Conservation (phyloP, 2,329 filamentous ascomycete genomes). For the Chrysoporthe deuterocubensis region DNA sequence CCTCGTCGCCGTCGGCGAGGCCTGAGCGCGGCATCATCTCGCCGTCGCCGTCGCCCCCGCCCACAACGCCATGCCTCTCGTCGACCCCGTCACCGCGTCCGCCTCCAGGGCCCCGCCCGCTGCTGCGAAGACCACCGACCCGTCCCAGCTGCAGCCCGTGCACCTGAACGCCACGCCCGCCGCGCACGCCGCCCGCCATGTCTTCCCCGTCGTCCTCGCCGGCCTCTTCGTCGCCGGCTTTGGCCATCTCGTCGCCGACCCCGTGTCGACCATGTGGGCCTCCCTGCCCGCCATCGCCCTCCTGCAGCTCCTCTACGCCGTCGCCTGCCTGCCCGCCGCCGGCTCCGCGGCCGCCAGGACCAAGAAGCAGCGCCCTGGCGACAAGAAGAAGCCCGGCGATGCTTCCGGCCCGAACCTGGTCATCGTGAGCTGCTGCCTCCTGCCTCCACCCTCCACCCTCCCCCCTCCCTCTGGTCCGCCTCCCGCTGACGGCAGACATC, state of each 20-base stretch:
- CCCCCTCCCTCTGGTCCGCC: conserved; percentile 3
- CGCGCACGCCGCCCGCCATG: conserved; percentile 37
- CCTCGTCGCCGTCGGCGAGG: too few relatives aligned
- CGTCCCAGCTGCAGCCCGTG: conserved; percentile 31
- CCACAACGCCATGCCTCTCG: conserved; percentile 33
- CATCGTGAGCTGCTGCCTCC: conserved; percentile 46
- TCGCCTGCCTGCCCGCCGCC: conserved; percentile 67
- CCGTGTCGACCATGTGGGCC: conserved; percentile 36
- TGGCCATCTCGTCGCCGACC: conserved; percentile 37
- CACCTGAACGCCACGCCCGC: conserved; percentile 32
- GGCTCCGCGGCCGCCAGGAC: conserved; percentile 48
- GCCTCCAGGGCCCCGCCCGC: conserved; percentile 20
- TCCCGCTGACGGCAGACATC: neutral
- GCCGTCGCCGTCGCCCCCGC: too few relatives aligned
- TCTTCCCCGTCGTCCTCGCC: conserved; percentile 35
- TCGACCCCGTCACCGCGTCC: conserved; percentile 41
- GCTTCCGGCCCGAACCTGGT: conserved; percentile 48
- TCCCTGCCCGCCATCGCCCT: conserved; percentile 38
- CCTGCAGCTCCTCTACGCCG: conserved; percentile 54
- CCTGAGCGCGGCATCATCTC: too few relatives aligned
- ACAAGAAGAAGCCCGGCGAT: conserved; percentile 48
- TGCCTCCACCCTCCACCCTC: conserved; percentile 6
- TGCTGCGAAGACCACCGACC: conserved; percentile 16
- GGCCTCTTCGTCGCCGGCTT: conserved; percentile 37
- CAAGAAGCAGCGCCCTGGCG: conserved; percentile 57